Conservation (phyloP, 1,139 yeast genomes). For the Casaregolazyma suthepensis region DNA sequence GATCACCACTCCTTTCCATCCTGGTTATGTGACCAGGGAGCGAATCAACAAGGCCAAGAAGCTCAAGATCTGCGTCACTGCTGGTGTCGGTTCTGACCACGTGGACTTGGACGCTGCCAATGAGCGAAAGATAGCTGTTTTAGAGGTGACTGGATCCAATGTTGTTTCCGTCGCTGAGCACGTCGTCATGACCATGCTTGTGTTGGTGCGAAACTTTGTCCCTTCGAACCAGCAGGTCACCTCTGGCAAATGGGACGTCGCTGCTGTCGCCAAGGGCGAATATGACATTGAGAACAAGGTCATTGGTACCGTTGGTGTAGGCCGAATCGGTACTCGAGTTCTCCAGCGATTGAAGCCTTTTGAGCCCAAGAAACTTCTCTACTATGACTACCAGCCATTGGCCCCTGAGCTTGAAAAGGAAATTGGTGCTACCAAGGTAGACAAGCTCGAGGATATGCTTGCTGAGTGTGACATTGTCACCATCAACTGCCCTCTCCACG, state of each 20-base stretch:
- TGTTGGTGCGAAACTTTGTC: conserved; percentile 67
- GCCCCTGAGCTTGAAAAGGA: conserved; percentile 53
- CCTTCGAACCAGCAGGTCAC: conserved; percentile 70
- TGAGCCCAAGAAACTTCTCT: conserved; percentile 65
- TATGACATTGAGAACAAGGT: conserved; percentile 74
- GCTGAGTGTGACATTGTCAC: conserved; percentile 68
- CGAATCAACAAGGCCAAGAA: conserved; percentile 68
- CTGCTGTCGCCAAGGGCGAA: conserved; percentile 66
- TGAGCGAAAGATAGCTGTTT: conserved; percentile 54
- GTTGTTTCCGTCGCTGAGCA: conserved; percentile 81
- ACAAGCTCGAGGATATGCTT: conserved; percentile 60
- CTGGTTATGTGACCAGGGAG: conserved; percentile 65
- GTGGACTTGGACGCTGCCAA: conserved; percentile 70
- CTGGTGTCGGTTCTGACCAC: conserved; percentile 85
- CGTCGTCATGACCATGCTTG: conserved; percentile 67
- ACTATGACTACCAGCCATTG: conserved; percentile 70
- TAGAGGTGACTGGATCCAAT: conserved; percentile 79
- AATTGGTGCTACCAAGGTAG: conserved; percentile 57
- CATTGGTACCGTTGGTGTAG: conserved; percentile 75
- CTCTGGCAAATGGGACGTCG: conserved; percentile 67
- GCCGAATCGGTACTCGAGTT: conserved; percentile 75
- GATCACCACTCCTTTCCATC: conserved; percentile 81
- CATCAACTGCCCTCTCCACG: conserved; percentile 73
- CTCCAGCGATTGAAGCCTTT: conserved; percentile 68
- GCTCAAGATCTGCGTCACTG: conserved; percentile 66